Evolutionary conservation across 768 basidiomycete genomes (phyloP), one percentile per base, ranked within the genome.

Genomic region (Boletus fagicola): DNA sequence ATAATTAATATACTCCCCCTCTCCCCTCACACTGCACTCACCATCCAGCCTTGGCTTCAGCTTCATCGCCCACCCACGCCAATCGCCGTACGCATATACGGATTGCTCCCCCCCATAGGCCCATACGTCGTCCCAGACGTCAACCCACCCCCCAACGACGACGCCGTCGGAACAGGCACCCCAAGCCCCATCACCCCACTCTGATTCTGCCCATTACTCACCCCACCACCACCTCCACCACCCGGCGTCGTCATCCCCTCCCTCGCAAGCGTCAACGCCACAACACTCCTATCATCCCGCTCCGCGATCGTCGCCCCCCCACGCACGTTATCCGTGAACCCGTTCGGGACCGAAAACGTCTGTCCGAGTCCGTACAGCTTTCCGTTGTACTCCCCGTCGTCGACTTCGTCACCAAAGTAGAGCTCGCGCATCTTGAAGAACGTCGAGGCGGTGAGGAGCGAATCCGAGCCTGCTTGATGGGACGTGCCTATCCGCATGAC

Each of bases 391-490:
- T 91, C 88, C 2, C 68, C 75, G 56, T 94, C 89, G 69, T 98
- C 92, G 51, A 97, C 81, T n/a, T 83, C 77, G 70, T 94, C 90
- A 59, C 87, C 84, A 76, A 99, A 99, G 76, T 94, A 98, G 16
- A 89, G 73, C 63, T 93, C 86, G 30, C 92, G 85, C 83, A 98
- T 92, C 73, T 94, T 91, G 87, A 98, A 98, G 76, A 98, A 98
- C 0, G 92, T 92, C 2, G 88, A 85, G 3, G 94, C 85, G 8
- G 95, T 98, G 46, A 99, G 82, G 42, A 98, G 86, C 15, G 91
- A 93, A 70, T 98, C 97, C n/a, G 93, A 95, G 15, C 97, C 96
- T 11, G 96, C 94, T 76, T 97, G 96, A 73, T 97, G 94, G 54
- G 93, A 91, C 22, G 86, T 82, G 6, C 93, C 94, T 72, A 94